Conservation (phyloP, 2,329 filamentous ascomycete species). For the Fusarium siculi region DNA sequence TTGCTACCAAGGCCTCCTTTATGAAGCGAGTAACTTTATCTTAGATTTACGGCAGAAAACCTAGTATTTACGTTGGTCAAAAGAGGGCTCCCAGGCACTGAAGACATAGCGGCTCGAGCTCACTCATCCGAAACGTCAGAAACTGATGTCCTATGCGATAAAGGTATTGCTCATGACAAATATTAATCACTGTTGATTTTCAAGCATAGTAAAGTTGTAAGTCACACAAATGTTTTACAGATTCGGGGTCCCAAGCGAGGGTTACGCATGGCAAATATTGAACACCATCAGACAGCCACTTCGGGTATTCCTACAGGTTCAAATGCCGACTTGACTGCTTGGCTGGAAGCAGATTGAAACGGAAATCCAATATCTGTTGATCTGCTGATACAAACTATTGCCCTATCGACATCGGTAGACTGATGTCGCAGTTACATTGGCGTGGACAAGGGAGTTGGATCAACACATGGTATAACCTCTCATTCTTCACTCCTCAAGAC, state of each 20-base stretch:
- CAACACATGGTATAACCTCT: not conserved
- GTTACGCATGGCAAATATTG: constrained; percentile 11
- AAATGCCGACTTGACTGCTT: not conserved
- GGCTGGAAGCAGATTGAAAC: not conserved
- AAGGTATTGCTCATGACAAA: not conserved
- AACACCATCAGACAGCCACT: not conserved
- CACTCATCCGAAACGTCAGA: not conserved
- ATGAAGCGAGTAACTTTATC: not conserved
- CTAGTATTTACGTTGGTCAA: not conserved
- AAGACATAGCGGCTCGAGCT: constrained; percentile 10
- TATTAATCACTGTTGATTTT: not conserved
- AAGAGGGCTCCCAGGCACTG: not conserved
- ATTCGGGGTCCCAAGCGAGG: constrained; percentile 18
- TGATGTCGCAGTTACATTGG: not conserved
- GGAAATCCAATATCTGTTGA: not conserved
- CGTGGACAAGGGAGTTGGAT: not conserved
- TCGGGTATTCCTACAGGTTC: not conserved
- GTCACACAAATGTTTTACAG: not conserved
- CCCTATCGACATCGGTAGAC: too few relatives aligned
- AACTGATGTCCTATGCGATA: not conserved
- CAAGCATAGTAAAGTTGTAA: not conserved
- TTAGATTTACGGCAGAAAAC: not conserved
- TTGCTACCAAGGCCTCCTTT: too few relatives aligned
- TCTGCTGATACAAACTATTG: not conserved
- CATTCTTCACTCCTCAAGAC: not conserved